Evolutionary conservation across 768 basidiomycete genomes (phyloP).

Genomic region (Gymnopilus dilepis): DNA sequence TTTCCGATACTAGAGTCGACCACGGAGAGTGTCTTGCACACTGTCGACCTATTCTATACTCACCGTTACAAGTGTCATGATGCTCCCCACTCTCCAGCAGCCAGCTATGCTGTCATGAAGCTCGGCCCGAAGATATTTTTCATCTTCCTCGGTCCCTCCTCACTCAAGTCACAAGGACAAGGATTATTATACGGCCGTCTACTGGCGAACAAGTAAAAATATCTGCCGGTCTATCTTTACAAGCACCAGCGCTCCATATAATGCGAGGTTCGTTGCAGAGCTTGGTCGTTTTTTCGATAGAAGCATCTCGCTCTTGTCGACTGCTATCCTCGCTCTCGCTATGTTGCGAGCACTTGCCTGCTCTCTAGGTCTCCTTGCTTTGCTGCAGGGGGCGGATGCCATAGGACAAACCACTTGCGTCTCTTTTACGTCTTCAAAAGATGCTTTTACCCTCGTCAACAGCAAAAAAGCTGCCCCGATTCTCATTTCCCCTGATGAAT

Average conservation of each 20-base stretch:
- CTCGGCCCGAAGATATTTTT: conserved; percentile 1
- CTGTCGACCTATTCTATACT: background rate
- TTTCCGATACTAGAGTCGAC: background rate
- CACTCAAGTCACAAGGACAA: background rate
- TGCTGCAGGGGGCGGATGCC: conserved; percentile 32
- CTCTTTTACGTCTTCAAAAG: conserved; percentile 42
- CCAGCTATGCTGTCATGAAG: background rate
- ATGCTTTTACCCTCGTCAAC: conserved; percentile 50
- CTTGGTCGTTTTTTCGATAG: background rate
- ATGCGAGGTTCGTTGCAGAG: conserved; percentile 1
- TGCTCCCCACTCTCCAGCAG: background rate
- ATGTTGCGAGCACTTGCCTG: conserved; percentile 25
- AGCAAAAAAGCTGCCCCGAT: conserved; percentile 53
- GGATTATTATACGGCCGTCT: background rate
- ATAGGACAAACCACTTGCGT: conserved; percentile 58
- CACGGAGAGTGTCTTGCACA: background rate
- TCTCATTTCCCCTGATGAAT: conserved; percentile 59
- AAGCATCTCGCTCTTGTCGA: background rate
- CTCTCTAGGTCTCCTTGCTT: conserved; percentile 21
- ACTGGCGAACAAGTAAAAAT: background rate
- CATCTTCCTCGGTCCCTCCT: too few species aligned
- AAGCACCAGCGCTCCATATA: conserved; percentile 7
- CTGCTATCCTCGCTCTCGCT: background rate
- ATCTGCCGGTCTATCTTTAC: conserved; percentile 2
- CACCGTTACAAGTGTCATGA: background rate